Evolutionary conservation across 2,329 filamentous ascomycete genomes (phyloP), one percentile per base, ranked within the genome.

Genomic region (Phyllosticta citriasiana): DNA sequence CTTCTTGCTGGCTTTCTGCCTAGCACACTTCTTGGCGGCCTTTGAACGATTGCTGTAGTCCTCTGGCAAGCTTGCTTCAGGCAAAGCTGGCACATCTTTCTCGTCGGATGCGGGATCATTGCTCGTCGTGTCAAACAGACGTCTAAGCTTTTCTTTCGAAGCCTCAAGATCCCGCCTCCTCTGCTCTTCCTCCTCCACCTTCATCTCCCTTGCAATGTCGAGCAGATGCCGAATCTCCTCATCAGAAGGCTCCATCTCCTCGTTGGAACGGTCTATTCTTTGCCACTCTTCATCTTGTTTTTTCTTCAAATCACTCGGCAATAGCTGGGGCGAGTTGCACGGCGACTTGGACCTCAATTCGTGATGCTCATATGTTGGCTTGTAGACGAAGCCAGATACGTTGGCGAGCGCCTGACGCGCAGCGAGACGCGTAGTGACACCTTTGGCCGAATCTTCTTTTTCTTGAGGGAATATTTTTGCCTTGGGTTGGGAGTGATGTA

Each of bases 331-430:
- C 9, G 26, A 25, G 47, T 27, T 14, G 47, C 54, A 57, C 2
- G 54, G 47, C 8, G 54, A 26, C 50, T 57, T 54, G 14, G 59
- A 57, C n/a, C 59, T 50, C 22, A 61, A n/a, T 10, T 57, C 19
- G 7, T 27, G 30, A 14, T 53, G 26, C 14, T 57, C n/a, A 24
- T 61, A 61, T 7, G 40, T 55, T 2, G 59, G 50, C 8, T 54
- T 53, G 54, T 61, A 61, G 9, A 53, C 3, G 59, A 51, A 61
- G 9, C 59, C 59, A 51, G 54, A 24, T 9, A 54, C n/a, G 47
- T 61, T 61, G 3, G 59, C 59, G 4, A 54, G 47, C 50, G n/a
- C 8, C 7, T 27, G 33, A 33, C 53, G 58, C n/a, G 56, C 40
- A 16, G 40, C 40, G 3, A 47, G 40, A n/a, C 40, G 40, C 40